Base-by-base conservation (phyloP, 306 rosid genomes). In the Lathyrus aphaca region DNA sequence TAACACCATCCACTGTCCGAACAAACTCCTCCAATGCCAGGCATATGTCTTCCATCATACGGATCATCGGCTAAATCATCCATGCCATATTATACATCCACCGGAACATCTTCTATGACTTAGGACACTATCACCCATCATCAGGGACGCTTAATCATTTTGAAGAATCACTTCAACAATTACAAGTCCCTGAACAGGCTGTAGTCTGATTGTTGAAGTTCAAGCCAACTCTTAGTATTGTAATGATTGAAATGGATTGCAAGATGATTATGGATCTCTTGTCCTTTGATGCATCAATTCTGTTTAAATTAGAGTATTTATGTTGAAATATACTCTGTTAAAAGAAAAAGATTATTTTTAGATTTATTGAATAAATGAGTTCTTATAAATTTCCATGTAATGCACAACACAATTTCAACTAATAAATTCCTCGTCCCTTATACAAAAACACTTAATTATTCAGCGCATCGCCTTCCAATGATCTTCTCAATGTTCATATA, bases 111-210 rank as follows among this genome's bases (percentile, higher is more conserved):
- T 17, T 66, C 66, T 70, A 78, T 54, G 37, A 68, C 46, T 66
- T 49, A 11, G 73, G 72, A 64, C 81, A 63, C 19, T 45, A 67
- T 64, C 75, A 77, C 48, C 73, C 73, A 23, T 48, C 79, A 48
- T 57, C 85, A 44, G 77, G 71, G 64, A 11, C 77, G 39, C 16
- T 71, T 64, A 38, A 75, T 71, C 78, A 64, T 51, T 67, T 68
- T 56, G 78, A 79, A 39, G 82, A 71, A 74, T 51, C 81, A 55
- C 72, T 71, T 69, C 81, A 80, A 37, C 76, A 80, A 66, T 63
- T 80, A 32, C 85, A 83, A 77, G 69, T 51, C 21, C 71, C 82
- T 35, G 85, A 70, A 66, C 75, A 73, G 57, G 78, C 64, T 68
- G 84, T 77, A 39, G 83, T 56, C 18, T 56, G n/a, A 56, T 56